Base-by-base conservation (phyloP, 495 filamentous ascomycete species). In the Xeromyces bisporus region DNA sequence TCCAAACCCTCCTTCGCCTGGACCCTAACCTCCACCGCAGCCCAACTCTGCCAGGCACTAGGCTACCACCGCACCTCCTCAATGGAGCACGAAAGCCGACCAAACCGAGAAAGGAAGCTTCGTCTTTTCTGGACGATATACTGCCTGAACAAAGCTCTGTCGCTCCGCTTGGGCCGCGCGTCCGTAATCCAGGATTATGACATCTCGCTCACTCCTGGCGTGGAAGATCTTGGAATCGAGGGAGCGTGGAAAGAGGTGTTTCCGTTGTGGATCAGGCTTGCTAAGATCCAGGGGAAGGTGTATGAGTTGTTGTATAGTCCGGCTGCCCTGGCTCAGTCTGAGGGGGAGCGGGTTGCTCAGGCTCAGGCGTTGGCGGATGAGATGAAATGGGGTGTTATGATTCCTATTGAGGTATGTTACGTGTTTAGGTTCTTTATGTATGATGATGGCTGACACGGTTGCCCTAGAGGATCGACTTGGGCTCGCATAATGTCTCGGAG, bases 51-150 rank as follows among this genome's bases (percentile, higher is more conserved):
- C 43, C 69, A 75, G 36, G 70, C 58, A 0, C 58, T 77, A 0
- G 76, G 75, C 8, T 76, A 71, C 35, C 73, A 81, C 41, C 69
- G 71, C 13, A 43, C 57, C 1, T 58, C 60, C 5, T 58, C 58
- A 1, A 67, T 66, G 56, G 58, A 66, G 11, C 37, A 62, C 26
- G 62, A 69, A 24, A 47, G 37, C 2, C 35, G 38, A 0, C 28
- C 46, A 14, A 46, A 56, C 16, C 53, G 50, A 15, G 48, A 59
- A 6, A 35, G 56, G 18, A 56, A 51, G 18, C 44, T 51, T 8
- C 28, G 28, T 14, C 37, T 75, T 7, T 81, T 81, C 42, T 81
- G 75, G 75, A 60, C 68, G 11, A 48, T 64, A 2, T 78, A 79
- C 38, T 61, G 66, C 16, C 46, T 74, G 6, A 63, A 77, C 36